Conservation (phyloP, 805 yeast species). For the Jamesozyma jinghongensis region DNA sequence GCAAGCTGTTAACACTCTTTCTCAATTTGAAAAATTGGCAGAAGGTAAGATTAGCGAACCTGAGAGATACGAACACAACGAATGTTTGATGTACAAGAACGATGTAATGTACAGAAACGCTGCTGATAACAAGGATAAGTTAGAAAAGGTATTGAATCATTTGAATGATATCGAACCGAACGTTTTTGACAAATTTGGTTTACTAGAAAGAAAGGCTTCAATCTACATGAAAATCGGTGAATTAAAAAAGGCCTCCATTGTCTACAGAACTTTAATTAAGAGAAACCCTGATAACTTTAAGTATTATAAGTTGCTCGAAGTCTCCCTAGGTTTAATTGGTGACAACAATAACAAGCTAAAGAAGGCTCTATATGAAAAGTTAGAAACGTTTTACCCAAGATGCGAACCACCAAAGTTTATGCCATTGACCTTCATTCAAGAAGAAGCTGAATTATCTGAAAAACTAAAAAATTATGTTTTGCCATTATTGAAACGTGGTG, state of each 20-base stretch:
- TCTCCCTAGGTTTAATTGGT: slow-evolving; percentile 39
- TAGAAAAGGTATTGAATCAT: slow-evolving; percentile 52
- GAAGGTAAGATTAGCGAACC: slow-evolving; percentile 56
- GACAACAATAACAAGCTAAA: slow-evolving; percentile 40
- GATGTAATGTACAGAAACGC: slow-evolving; percentile 55
- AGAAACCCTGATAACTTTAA: slow-evolving; percentile 75
- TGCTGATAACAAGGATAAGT: slow-evolving; percentile 33
- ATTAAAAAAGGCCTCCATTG: slow-evolving; percentile 53
- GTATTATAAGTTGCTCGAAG: slow-evolving; percentile 62
- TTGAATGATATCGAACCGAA: slow-evolving; percentile 46
- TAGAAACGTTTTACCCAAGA: slow-evolving; percentile 65
- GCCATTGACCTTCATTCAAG: slow-evolving; percentile 65
- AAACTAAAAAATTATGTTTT: slow-evolving; percentile 48
- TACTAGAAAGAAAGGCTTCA: slow-evolving; percentile 58
- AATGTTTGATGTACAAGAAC: slow-evolving; percentile 67
- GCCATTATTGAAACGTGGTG: slow-evolving; percentile 63
- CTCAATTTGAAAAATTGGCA: slow-evolving; percentile 67
- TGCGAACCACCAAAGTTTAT: slow-evolving; percentile 72
- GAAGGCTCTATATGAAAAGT: slow-evolving; percentile 52
- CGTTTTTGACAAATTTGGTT: slow-evolving; percentile 49
- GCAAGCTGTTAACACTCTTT: slow-evolving; percentile 62
- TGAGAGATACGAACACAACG: slow-evolving; percentile 72
- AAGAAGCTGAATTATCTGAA: slow-evolving; percentile 35
- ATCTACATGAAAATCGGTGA: slow-evolving; percentile 51
- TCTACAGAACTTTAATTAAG: slow-evolving; percentile 60